phyloP scores from a whole-genome alignment of 1,139 yeast species.

The Saccharomyces hybrid region DNA sequence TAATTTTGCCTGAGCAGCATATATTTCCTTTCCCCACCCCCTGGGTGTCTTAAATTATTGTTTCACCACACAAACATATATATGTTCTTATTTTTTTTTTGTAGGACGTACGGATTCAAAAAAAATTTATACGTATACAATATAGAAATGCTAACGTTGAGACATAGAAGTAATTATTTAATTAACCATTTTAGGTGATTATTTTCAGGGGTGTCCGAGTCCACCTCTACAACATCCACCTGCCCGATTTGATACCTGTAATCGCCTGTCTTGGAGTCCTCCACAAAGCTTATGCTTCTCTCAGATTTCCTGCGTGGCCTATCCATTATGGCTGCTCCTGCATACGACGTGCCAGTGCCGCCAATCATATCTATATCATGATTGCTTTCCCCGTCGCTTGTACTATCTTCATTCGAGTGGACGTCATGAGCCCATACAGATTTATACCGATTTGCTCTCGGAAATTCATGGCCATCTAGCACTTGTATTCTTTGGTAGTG shows the following conservation, averaged over 20 bases:
- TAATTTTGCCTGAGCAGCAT: slow-evolving; percentile 47
- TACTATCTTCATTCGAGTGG: neutral
- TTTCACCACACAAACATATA: neutral
- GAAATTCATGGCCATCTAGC: neutral
- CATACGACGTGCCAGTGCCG: neutral
- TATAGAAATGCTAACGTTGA: slow-evolving; percentile 2
- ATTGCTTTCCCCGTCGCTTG: neutral
- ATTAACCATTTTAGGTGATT: slow-evolving; percentile 16
- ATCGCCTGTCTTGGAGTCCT: slow-evolving; percentile 25
- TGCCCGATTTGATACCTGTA: slow-evolving; percentile 12
- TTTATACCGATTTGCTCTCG: neutral
- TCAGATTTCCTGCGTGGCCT: slow-evolving; percentile 26
- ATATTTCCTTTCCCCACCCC: neutral
- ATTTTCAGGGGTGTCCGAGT: slow-evolving; percentile 21
- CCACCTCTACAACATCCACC: slow-evolving; percentile 17
- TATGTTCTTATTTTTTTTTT: neutral
- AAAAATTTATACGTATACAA: neutral
- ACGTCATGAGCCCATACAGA: neutral
- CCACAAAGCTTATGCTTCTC: slow-evolving; percentile 22
- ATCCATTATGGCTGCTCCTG: neutral
- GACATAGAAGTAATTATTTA: neutral
- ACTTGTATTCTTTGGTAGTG: neutral
- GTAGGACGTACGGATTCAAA: neutral
- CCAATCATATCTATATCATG: neutral
- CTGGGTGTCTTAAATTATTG: neutral